Evolutionary conservation across 495 filamentous ascomycete genomes (phyloP), one percentile per base, ranked within the genome.

Genomic region (Aspergillus nidulans): DNA sequence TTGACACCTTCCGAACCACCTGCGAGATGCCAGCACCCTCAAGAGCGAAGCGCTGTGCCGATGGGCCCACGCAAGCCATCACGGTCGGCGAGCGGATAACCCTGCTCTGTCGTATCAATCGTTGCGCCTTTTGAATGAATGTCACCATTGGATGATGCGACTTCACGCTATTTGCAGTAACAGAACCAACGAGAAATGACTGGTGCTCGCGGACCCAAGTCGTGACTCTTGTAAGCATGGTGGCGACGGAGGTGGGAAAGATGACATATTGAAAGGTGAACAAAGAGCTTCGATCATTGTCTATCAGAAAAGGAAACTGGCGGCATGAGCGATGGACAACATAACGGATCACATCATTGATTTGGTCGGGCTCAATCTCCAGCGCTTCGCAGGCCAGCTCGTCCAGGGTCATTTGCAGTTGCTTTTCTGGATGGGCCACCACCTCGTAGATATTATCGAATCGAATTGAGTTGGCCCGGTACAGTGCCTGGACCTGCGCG

Each of bases 101-200:
- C 46, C 92, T 81, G 66, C 84, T 91, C n/a, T 72, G 60, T 41
- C 81, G 76, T 48, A 97, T 87, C 20, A 88, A 62, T 5, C 67
- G 67, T 40, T 78, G 83, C 26, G 87, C 87, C 52, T 88, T 87
- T 4, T 68, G 48, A 10, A 90, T 57, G 63, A 97, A 96, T 3
- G 62, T 52, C 21, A 78, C 62, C 20, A 87, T 61, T 3, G 72
- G 75, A 54, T 77, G 72, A 9, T 63, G 58, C 9, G 64, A 46
- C 16, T 55, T 54, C 0, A 50, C 49, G 5, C 41, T 25, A 1
- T 53, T 53, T 50, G 50, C 54, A 44, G 57, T 58, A n/a, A 61
- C 52, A 16, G 69, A 63, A 10, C 59, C 64, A 42, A 71, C 46
- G 4, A 73, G 55, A 36, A 68, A 62, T 30, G 83, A 74, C 53